Base-by-base conservation (phyloP, 108 stramenopile species). In the Pseudonitzschia pungens region DNA sequence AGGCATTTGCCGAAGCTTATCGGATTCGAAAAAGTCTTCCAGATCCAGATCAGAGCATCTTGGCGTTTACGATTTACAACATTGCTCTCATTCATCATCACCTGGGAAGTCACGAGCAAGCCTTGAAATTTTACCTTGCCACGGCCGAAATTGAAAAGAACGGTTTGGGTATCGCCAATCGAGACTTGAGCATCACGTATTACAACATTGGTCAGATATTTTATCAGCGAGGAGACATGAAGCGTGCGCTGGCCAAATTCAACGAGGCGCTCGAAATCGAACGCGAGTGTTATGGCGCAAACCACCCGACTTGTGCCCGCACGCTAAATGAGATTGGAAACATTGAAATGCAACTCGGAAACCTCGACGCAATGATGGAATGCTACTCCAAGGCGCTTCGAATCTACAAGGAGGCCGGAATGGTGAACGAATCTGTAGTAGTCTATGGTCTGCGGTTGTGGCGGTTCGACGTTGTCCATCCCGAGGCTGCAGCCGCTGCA, bases 251-350 rank as follows among this genome's bases (percentile, higher is more conserved):
- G 63, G 55, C 66, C 24, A 65, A 78, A 11, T 87, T 87, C 62
- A 64, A 68, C 24, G 52, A 81, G 24, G 84, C 86, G 29, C 50
- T 75, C 12, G 67, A 73, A 27, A 81, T 84, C 53, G 84, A 84
- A 36, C 73, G 74, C 8, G 56, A 58, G 24, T 77, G 72, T 52
- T 76, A 73, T 52, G 79, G 79, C 4, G 63, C 26, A 7, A 73
- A 83, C 43, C 82, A 78, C 42, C 66, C 81, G 11, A 76, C 86
- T 9, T 82, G 80, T 57, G 90, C 90, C 16, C 72, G 84, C 36
- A 84, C 86, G 1, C 48, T 88, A 64, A 87, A 85, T 59, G 87
- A 91, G 60, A 91, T 91, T 66, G 90, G 90, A 18, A 91, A 91
- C 73, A 82, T 91, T 45, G 71, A 88, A 36, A 62, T 85, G 36